Evolutionary conservation across 352 stramenopile species (phyloP).

Genomic region (Globisporangium radiosum): DNA sequence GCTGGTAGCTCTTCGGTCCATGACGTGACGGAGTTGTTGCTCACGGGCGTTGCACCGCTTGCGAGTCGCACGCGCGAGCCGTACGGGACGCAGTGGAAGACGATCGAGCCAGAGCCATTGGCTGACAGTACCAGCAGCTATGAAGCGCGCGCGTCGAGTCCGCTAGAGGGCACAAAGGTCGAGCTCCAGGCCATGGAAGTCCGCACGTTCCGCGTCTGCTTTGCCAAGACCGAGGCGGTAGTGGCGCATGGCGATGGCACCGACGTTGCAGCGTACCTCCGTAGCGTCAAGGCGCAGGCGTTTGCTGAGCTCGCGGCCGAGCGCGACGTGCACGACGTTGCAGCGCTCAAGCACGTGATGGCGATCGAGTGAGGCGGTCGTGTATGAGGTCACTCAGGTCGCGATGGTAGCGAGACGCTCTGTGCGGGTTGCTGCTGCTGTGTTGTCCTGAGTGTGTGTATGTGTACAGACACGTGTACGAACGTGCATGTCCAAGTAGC

Average conservation of each 20-base stretch:
- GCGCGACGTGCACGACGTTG: slow-evolving; percentile 5
- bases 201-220: slow-evolving; percentile 85
- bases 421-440: too few species aligned
- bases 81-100: slow-evolving; percentile 26
- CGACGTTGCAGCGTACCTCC: slow-evolving; percentile 1
- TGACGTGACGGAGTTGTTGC: slow-evolving; percentile 79
- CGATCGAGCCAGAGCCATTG: slow-evolving; percentile 15
- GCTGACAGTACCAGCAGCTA: too few species aligned
- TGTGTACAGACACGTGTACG: too few species aligned
- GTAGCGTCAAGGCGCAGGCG: slow-evolving; percentile 14
- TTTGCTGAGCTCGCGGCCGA: slow-evolving; percentile 11
- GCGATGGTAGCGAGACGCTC: neutral
- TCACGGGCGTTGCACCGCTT: slow-evolving; percentile 80
- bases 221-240: slow-evolving; percentile 10
- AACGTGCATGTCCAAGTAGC: too few species aligned
- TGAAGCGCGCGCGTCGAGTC: slow-evolving; percentile 17
- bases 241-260: neutral
- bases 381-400: too few species aligned
- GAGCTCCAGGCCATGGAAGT: slow-evolving; percentile 90
- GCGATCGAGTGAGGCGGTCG: slow-evolving; percentile 20
- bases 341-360: slow-evolving; percentile 29
- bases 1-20: slow-evolving; percentile 41
- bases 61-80: slow-evolving; percentile 12
- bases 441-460: too few species aligned
- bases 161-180: slow-evolving; percentile 50